Evolutionary conservation across 148 eudicot genomes (phyloP).

Genomic region (Rhododendron vialii): DNA sequence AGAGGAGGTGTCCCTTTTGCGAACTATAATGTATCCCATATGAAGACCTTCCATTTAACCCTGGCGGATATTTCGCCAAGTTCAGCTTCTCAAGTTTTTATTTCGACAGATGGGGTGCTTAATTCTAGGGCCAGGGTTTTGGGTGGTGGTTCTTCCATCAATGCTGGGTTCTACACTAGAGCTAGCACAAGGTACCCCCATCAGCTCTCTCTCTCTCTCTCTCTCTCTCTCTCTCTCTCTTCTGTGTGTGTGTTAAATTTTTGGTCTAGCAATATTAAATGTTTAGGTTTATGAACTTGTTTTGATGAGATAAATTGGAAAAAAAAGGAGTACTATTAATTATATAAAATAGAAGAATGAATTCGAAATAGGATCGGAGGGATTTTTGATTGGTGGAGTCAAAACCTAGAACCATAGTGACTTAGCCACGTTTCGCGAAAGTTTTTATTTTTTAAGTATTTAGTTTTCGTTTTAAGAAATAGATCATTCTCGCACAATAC

Average conservation of each 20-base stretch:
- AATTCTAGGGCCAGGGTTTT: constrained; percentile 78
- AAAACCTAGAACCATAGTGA: no score
- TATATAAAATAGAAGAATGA: no score
- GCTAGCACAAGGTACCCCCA: constrained; percentile 67
- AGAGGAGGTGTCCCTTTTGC: constrained; percentile 87
- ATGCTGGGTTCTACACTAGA: constrained; percentile 94
- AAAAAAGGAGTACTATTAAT: background rate
- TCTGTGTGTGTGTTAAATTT: background rate
- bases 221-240: background rate
- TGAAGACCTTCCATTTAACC: constrained; percentile 75
- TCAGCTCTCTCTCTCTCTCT: background rate
- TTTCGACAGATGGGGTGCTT: constrained; percentile 81
- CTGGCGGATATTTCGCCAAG: constrained; percentile 63
- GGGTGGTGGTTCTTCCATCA: constrained; percentile 86
- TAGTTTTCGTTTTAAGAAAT: no score
- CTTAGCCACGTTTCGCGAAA: no score
- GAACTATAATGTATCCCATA: constrained; percentile 57
- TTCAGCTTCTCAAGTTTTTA: constrained; percentile 75
- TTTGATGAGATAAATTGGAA: background rate
- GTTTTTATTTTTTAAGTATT: no score
- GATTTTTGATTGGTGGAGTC: no score
- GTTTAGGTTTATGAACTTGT: no score
- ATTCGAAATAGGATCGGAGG: no score
- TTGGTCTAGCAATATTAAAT: background rate
- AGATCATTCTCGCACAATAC: no score